Percentiles rank a stretch among this genome's conserved stretches.
Conservation (phyloP, 805 yeast species). For the Blastobotrys peoriensis region DNA sequence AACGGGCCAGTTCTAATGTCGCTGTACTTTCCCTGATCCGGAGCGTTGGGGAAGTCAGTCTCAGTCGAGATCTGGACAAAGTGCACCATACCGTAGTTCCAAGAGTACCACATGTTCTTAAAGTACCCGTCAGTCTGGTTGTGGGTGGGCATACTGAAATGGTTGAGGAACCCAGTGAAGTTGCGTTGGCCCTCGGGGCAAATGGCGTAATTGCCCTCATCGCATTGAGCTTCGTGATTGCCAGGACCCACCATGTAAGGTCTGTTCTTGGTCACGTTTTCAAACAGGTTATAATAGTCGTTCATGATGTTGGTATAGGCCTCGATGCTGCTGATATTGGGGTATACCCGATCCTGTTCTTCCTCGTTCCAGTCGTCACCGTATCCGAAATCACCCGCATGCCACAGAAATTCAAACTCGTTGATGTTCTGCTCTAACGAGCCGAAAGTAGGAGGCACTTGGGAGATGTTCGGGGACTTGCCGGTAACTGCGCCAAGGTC, state of each 20-base stretch:
- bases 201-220: too few relatives aligned
- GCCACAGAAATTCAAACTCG: slow-evolving; percentile 22
- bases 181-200: slow-evolving; percentile 28
- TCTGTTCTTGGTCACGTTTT: slow-evolving; percentile 16
- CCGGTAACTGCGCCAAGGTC: too few relatives aligned
- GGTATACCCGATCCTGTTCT: slow-evolving; percentile 10
- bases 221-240: slow-evolving; percentile 24
- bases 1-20: slow-evolving; percentile 19
- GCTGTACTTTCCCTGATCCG: slow-evolving; percentile 13
- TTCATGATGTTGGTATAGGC: slow-evolving; percentile 21
- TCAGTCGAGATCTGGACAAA: slow-evolving; percentile 27
- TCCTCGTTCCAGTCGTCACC: slow-evolving; percentile 29
- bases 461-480: slow-evolving; percentile 13
- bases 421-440: slow-evolving; percentile 12
- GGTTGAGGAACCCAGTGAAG: slow-evolving; percentile 25
- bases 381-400: slow-evolving; percentile 29
- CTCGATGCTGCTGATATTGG: slow-evolving; percentile 11
- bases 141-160: slow-evolving; percentile 29
- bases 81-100: slow-evolving; percentile 29
- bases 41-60: slow-evolving; percentile 26
- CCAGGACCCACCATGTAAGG: slow-evolving; percentile 26
- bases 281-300: slow-evolving; percentile 19
- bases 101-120: slow-evolving; percentile 30
- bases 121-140: slow-evolving; percentile 23
- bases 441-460: slow-evolving; percentile 16